A percentile compares a stretch with the other conserved stretches of the same genome.
These are phyloP conservation scores for Chytriomyces sp. DNA, from an alignment of 192 early-diverging fungal genomes.

Conservation along the genomic window DNA sequence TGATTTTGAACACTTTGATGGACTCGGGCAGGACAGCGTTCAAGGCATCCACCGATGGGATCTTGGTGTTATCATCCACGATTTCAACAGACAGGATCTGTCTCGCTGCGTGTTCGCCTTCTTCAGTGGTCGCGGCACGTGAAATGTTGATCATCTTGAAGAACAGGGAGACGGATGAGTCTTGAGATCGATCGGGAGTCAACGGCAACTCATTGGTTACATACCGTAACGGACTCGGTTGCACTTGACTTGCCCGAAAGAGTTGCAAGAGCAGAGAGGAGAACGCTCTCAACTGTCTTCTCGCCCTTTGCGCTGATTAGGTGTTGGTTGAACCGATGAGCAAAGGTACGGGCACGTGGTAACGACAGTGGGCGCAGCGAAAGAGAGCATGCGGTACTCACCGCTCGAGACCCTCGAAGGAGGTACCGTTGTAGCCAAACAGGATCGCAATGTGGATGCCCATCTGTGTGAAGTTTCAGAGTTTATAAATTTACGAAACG, in stretches of 20 bases:
- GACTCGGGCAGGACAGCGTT: constrained; percentile 34
- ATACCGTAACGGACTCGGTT: constrained; percentile 44
- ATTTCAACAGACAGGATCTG: constrained; percentile 41
- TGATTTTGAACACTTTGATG: constrained; percentile 34
- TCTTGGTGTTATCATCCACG: constrained; percentile 17
- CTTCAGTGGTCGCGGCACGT: constrained; percentile 47
- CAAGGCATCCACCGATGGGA: constrained; percentile 25
- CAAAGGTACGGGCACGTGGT: neutral
- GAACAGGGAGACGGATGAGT: neutral
- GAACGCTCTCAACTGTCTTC: constrained; percentile 45
- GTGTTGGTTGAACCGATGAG: neutral
- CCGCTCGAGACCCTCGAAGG: constrained; percentile 52
- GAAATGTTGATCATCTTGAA: constrained; percentile 52
- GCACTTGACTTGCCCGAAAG: constrained; percentile 39
- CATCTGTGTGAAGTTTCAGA: neutral
- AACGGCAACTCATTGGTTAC: neutral
- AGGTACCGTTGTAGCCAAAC: constrained; percentile 53
- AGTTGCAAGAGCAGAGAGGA: constrained; percentile 48
- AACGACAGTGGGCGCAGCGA: neutral
- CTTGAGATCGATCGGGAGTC: neutral
- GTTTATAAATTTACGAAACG: no score
- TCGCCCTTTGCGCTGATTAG: constrained; percentile 45
- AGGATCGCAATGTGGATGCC: constrained; percentile 44
- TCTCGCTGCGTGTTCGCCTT: constrained; percentile 44
- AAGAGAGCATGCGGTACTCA: constrained; percentile 1